phyloP scores from a whole-genome alignment of 768 basidiomycete genomes.

The Russula foetens region DNA sequence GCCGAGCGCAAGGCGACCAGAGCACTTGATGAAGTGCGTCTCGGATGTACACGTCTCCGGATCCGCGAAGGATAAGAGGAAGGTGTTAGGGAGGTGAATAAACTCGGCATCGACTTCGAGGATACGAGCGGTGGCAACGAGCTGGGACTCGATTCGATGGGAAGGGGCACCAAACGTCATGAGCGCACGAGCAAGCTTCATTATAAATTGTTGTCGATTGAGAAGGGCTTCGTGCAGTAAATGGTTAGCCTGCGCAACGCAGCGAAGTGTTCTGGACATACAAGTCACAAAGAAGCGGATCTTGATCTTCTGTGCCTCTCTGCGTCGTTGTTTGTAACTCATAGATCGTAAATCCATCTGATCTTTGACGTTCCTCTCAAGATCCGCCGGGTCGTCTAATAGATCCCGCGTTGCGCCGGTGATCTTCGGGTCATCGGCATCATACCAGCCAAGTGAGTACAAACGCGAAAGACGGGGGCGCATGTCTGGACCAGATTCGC shows the following conservation, averaged over 20 bases:
- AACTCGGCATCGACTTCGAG: slow-evolving; percentile 89
- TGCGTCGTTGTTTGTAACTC: slow-evolving; percentile 56
- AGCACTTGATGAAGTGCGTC: slow-evolving; percentile 79
- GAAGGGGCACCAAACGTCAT: slow-evolving; percentile 90
- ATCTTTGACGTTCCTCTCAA: slow-evolving; percentile 40
- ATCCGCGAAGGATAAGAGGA: slow-evolving; percentile 82
- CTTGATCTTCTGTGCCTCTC: slow-evolving; percentile 49
- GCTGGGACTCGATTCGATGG: slow-evolving; percentile 86
- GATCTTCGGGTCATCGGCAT: slow-evolving; percentile 63
- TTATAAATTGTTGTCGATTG: slow-evolving; percentile 74
- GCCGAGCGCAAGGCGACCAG: slow-evolving; percentile 69
- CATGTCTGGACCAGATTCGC: not conserved
- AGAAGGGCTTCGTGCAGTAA: slow-evolving; percentile 49
- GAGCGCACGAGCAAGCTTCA: slow-evolving; percentile 75
- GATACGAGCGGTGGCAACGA: slow-evolving; percentile 77
- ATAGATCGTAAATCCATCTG: slow-evolving; percentile 38
- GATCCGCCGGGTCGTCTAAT: slow-evolving; percentile 47
- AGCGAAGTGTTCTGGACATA: slow-evolving; percentile 26
- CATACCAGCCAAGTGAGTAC: slow-evolving; percentile 26
- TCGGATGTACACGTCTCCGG: slow-evolving; percentile 77
- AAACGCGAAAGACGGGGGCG: slow-evolving; percentile 13
- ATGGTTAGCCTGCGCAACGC: not conserved
- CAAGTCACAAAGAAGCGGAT: slow-evolving; percentile 67
- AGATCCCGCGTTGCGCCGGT: slow-evolving; percentile 44
- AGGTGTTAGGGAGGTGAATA: slow-evolving; percentile 69